Conservation (phyloP, 805 yeast genomes). For the Huiozyma naganishii region DNA sequence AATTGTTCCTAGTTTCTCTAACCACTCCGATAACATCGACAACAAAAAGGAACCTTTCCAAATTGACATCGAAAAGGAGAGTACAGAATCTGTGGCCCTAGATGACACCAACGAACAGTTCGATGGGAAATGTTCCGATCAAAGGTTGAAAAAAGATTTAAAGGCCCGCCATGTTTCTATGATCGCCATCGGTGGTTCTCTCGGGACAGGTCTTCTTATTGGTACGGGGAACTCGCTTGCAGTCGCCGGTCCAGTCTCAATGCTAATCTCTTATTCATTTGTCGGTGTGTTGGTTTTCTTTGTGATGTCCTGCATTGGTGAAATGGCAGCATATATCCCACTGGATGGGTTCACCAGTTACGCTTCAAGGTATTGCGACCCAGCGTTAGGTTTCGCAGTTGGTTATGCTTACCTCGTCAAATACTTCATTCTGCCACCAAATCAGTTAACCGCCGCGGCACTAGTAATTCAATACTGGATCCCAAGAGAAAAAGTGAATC, state of each 20-base stretch:
- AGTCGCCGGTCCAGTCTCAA: constrained; percentile 53
- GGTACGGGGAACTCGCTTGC: constrained; percentile 64
- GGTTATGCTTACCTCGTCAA: constrained; percentile 37
- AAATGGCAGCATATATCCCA: constrained; percentile 58
- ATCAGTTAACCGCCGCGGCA: constrained; percentile 39
- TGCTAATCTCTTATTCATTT: constrained; percentile 50
- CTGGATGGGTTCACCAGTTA: constrained; percentile 59
- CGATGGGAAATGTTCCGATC: constrained; percentile 11
- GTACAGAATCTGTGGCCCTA: neutral
- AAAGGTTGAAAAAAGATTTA: constrained; percentile 18
- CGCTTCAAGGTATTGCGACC: constrained; percentile 39
- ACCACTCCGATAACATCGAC: no score
- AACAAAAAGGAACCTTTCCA: no score
- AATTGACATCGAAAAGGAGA: no score
- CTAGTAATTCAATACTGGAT: constrained; percentile 38
- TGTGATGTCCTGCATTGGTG: constrained; percentile 61
- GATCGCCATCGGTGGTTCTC: constrained; percentile 77
- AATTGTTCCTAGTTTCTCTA: no score
- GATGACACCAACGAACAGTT: constrained; percentile 1
- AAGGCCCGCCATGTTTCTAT: constrained; percentile 54
- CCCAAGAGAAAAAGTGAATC: constrained; percentile 29
- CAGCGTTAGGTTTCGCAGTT: constrained; percentile 36
- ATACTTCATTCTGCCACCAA: constrained; percentile 39
- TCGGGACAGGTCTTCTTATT: constrained; percentile 71
- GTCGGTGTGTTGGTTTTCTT: constrained; percentile 64